Evolutionary conservation across 768 basidiomycete genomes (phyloP), one percentile per base, ranked within the genome.

Genomic region (Boletus vinaceobasis): DNA sequence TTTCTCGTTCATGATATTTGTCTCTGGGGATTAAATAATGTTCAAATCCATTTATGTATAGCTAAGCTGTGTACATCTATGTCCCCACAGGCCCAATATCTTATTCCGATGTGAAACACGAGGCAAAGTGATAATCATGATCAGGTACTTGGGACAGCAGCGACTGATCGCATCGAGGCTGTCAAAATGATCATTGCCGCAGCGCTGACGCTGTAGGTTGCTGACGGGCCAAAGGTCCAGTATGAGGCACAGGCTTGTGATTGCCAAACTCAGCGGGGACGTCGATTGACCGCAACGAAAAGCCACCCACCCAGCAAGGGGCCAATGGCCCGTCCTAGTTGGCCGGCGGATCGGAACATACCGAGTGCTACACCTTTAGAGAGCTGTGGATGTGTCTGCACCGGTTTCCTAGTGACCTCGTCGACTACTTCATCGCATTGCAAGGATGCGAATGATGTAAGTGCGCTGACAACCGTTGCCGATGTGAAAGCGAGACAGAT

Each of bases 391-490:
- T 88, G 82, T 58, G 79, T 77, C 57, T 75, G 73, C 9, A 69
- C 58, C 1, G 78, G 71, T 65, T 88, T 85, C 9, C 82, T 83
- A 1, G 82, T 84, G 37, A 76, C 76, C 9, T 74, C 70, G 64
- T 86, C 83, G 15, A 80, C 69, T 11, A 72, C 79, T 29, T 93
- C 90, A 65, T 96, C 90, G 59, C 92, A 94, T 71, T 95, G 93
- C 60, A 94, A 69, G 14, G 93, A 94, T 10, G 95, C 96, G 58
- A 87, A 84, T 26, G 94, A 86, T 36, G 93, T 99, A 60, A 99
- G 76, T 9, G 91, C 84, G 65, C 90, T 98, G 58, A 99, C 96
- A 47, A 97, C 95, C 1, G 93, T 97, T 5, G 96, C 95, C 57
- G 87, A 90, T 5, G 96, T 97, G 75, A 93, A 97, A 5, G 93